phyloP scores from a whole-genome alignment of 2,329 filamentous ascomycete species.

The Cryoendolithus antarcticus region DNA sequence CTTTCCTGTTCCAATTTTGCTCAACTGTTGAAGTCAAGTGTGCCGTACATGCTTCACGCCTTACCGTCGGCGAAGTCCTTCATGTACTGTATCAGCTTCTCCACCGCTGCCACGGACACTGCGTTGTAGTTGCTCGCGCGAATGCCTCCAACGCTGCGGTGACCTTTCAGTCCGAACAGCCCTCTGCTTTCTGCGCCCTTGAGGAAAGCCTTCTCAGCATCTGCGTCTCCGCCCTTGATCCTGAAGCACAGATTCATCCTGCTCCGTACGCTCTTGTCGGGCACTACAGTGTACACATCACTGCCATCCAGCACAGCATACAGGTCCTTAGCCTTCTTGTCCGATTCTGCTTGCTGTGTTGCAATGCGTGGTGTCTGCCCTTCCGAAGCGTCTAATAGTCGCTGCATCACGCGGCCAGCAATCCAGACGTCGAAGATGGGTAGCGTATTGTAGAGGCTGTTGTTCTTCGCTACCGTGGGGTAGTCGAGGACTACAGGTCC shows the following conservation, averaged over 20 bases:
- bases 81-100: conserved; percentile 57
- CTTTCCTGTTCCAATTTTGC: no score
- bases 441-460: conserved; percentile 89
- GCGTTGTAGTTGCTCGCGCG: conserved; percentile 84
- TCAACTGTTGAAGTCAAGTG: no score
- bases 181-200: conserved; percentile 55
- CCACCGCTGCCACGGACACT: conserved; percentile 53
- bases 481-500: conserved; percentile 76
- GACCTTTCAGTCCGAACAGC: conserved; percentile 74
- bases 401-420: conserved; percentile 75
- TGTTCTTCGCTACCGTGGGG: conserved; percentile 78
- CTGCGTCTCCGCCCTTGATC: conserved; percentile 49
- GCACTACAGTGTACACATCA: conserved; percentile 65
- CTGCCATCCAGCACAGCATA: conserved; percentile 67
- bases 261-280: conserved; percentile 62
- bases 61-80: conserved; percentile 39
- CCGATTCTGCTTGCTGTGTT: conserved; percentile 62
- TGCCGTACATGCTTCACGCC: not conserved
- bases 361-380: conserved; percentile 51
- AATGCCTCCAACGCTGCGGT: conserved; percentile 76
- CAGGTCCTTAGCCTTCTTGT: conserved; percentile 63
- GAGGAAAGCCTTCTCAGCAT: conserved; percentile 67
- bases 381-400: conserved; percentile 41
- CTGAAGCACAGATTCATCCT: conserved; percentile 96
- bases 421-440: conserved; percentile 92